Conservation (phyloP, 192 early-diverging fungal species). For the Entomortierella lignicola region DNA sequence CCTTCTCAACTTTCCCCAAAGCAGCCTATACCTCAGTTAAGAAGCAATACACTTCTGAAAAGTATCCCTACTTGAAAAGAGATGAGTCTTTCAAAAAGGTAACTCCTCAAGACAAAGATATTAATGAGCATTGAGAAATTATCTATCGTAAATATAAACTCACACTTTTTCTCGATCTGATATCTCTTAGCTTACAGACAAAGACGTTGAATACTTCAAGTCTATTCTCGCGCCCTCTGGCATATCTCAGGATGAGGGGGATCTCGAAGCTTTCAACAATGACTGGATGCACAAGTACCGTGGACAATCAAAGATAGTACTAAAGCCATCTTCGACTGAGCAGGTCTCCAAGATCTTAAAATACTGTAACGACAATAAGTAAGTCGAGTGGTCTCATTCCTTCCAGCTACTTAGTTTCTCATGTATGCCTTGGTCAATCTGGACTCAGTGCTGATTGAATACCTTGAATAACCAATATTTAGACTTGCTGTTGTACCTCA, state of each 20-base stretch:
- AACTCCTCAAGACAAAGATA: neutral
- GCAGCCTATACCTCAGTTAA: constrained; percentile 25
- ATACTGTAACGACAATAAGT: constrained; percentile 87
- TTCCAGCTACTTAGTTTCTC: neutral
- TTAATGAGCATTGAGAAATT: too few species aligned
- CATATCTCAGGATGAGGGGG: constrained; percentile 63
- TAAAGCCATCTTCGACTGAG: constrained; percentile 86
- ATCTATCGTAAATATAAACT: too few species aligned
- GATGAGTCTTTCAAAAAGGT: constrained; percentile 57
- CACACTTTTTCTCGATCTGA: neutral
- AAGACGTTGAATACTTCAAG: constrained; percentile 74
- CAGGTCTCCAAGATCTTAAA: constrained; percentile 87
- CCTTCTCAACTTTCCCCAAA: constrained; percentile 23
- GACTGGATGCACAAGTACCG: constrained; percentile 99
- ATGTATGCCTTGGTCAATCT: neutral
- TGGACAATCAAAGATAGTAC: constrained; percentile 83
- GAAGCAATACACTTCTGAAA: constrained; percentile 56
- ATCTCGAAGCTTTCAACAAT: constrained; percentile 79
- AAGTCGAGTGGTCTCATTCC: neutral
- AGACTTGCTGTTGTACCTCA: constrained; percentile 95
- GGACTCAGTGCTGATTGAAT: neutral
- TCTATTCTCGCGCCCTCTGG: constrained; percentile 60
- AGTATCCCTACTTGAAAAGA: constrained; percentile 60
- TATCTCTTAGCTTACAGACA: constrained; percentile 59
- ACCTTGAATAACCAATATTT: neutral